Evolutionary conservation across 352 stramenopile genomes (phyloP), one percentile per base, ranked within the genome.

Genomic region (Phytopythium helicoides): DNA sequence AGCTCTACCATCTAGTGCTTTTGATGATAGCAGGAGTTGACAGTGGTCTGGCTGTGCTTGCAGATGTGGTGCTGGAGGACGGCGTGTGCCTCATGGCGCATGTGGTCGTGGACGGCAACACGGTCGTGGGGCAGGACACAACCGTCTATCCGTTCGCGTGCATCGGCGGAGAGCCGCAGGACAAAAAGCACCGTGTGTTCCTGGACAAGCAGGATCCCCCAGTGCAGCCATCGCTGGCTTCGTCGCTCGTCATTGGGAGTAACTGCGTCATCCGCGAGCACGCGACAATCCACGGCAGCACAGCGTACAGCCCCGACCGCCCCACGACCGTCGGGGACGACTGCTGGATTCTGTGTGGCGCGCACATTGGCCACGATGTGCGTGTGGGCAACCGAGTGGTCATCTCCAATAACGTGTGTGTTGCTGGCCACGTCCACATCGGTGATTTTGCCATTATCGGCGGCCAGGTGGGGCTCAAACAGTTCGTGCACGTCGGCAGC

Each of bases 261-360:
- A 76, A 90, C 62, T 92, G 81, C 64, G 63, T 89, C 41, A 90
- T 93, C 55, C 76, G 83, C 3, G 84, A 94, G 54, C 84, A 92
- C 57, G 84, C 87, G 18, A 94, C 84, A 15, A 82, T 94, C 48
- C 82, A 94, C 51, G 74, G 79, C 22, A 82, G 81, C 53, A 92
- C 81, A 19, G 85, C 83, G 37, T 91, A 87, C 58, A 81, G 71
- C 19, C 36, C 31, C 2, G 54, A 73, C 9, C 21, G 41, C 12
- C 79, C 77, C 12, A 94, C 84, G 18, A 58, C 44, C 2, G 59
- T 94, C 16, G 84, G 84, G 31, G 80, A 94, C 50, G 70, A 85
- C 47, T 94, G 81, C 61, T 94, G 81, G 82, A 58, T 94, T 39
- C 54, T 94, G 11, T 90, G 80, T 45, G 76, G 81, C 7, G 71